These are phyloP conservation scores for Stenogyne calaminthoides DNA, from an alignment of 305 asterid genomes.

Conservation along the genomic window DNA sequence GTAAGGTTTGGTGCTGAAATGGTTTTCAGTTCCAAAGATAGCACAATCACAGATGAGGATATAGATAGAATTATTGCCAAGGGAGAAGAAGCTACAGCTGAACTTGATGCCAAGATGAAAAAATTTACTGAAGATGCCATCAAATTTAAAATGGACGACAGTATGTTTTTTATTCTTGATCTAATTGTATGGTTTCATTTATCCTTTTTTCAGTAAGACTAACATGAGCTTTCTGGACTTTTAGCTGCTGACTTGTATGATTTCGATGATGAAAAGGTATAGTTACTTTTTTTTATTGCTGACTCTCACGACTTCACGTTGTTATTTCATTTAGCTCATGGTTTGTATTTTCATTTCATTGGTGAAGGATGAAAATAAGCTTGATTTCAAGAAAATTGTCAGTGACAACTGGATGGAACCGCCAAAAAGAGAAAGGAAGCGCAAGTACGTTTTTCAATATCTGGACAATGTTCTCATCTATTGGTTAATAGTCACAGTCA, in stretches of 20 bases:
- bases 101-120: conserved; percentile 99
- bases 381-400: conserved; percentile 94
- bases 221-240: conserved; percentile 33
- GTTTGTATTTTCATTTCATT: conserved; percentile 23
- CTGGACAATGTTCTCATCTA: conserved; percentile 17
- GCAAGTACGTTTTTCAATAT: conserved; percentile 71
- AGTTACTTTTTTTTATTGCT: conserved; percentile 6
- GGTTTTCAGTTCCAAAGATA: conserved; percentile 99
- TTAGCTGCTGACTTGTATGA: conserved; percentile 98
- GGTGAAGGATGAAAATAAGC: conserved; percentile 80
- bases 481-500: not conserved
- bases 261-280: conserved; percentile 93
- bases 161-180: conserved; percentile 49
- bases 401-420: conserved; percentile 97
- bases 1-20: conserved; percentile 99
- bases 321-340: conserved; percentile 21
- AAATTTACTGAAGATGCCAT: conserved; percentile 99
- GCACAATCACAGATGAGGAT: conserved; percentile 99
- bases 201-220: conserved; percentile 30
- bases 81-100: conserved; percentile 99
- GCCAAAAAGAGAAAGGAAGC: conserved; percentile 89
- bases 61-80: conserved; percentile 97
- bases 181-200: conserved; percentile 12
- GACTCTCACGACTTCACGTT: not conserved
- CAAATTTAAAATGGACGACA: conserved; percentile 96